These are phyloP conservation scores for Scedosporium aurantiacum DNA, from an alignment of 2,329 filamentous ascomycete genomes.

Conservation along the genomic window DNA sequence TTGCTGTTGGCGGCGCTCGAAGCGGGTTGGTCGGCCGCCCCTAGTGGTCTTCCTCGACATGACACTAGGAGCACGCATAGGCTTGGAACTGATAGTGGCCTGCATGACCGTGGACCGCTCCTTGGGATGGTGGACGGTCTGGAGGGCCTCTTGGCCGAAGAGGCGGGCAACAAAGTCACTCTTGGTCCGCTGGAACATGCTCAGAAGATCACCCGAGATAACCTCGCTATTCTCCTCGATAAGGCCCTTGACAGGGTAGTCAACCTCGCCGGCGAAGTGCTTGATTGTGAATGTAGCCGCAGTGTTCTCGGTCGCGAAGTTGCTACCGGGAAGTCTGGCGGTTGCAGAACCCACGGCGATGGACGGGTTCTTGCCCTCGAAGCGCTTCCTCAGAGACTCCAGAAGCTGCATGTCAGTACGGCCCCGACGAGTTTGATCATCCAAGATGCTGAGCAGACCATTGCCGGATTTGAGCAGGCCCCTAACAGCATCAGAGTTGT, in stretches of 20 bases:
- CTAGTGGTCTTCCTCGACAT: constrained; percentile 60
- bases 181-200: constrained; percentile 78
- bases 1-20: constrained; percentile 27
- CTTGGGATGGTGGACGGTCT: constrained; percentile 85
- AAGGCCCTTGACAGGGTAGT: constrained; percentile 78
- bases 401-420: constrained; percentile 82
- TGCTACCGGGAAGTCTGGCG: constrained; percentile 71
- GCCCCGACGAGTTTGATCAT: constrained; percentile 87
- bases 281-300: constrained; percentile 78
- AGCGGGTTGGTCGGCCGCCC: constrained; percentile 21
- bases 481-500: constrained; percentile 90
- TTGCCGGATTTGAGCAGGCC: constrained; percentile 88
- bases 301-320: constrained; percentile 75
- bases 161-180: constrained; percentile 81
- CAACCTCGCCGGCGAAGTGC: constrained; percentile 93
- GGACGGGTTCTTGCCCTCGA: constrained; percentile 86
- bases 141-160: constrained; percentile 90
- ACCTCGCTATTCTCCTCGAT: constrained; percentile 94
- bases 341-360: constrained; percentile 70
- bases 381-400: constrained; percentile 83
- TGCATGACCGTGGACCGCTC: constrained; percentile 89
- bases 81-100: constrained; percentile 91
- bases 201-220: constrained; percentile 91
- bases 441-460: constrained; percentile 83
- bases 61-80: constrained; percentile 83